A percentile compares a stretch with the other conserved stretches of the same genome.
These are phyloP conservation scores for Thoreauomyces humboldtii DNA, from an alignment of 192 early-diverging fungal species.

Conservation along the genomic window DNA sequence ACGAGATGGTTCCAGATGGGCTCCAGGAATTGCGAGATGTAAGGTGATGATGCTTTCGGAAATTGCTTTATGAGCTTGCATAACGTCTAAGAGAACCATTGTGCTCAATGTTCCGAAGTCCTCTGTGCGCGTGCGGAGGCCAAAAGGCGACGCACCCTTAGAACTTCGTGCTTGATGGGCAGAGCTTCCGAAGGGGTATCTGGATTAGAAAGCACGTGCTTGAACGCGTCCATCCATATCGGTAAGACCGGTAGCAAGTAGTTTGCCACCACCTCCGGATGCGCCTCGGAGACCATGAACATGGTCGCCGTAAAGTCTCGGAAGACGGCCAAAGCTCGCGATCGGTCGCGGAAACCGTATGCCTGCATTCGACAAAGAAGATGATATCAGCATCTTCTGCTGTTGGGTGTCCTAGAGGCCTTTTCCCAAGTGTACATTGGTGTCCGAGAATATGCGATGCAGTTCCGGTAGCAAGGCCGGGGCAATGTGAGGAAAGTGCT, in stretches of 20 bases:
- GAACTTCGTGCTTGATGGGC: constrained; percentile 68
- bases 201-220: constrained; percentile 60
- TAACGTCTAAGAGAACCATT: constrained; percentile 50
- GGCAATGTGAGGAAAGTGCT: constrained; percentile 79
- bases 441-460: constrained; percentile 63
- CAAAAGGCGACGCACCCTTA: constrained; percentile 56
- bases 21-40: constrained; percentile 52
- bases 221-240: constrained; percentile 75
- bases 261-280: constrained; percentile 64
- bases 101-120: too few relatives aligned
- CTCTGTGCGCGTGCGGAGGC: too few relatives aligned
- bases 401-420: neutral
- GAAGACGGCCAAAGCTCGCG: constrained; percentile 77
- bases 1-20: constrained; percentile 73
- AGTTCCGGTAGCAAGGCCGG: constrained; percentile 83
- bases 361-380: constrained; percentile 10
- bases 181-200: constrained; percentile 49
- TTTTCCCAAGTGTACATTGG: too few relatives aligned
- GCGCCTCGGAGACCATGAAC: constrained; percentile 73
- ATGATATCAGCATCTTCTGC: neutral
- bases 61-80: constrained; percentile 59
- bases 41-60: constrained; percentile 58
- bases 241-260: constrained; percentile 75
- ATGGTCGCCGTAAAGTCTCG: constrained; percentile 82
- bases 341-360: constrained; percentile 42